These are phyloP conservation scores for Collybia sordida DNA, from an alignment of 768 basidiomycete species.

Conservation along the genomic window DNA sequence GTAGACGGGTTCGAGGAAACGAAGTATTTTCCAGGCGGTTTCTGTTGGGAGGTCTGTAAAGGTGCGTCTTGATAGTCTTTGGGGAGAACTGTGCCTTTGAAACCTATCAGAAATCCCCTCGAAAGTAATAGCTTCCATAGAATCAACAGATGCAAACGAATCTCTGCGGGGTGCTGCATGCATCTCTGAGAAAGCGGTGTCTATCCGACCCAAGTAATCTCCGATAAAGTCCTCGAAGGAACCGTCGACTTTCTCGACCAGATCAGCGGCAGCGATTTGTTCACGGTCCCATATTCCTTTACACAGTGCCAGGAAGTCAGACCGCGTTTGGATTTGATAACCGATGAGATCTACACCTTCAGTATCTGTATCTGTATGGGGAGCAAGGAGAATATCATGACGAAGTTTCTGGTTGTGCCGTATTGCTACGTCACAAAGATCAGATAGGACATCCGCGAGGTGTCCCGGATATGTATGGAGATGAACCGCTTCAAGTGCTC, in stretches of 20 bases:
- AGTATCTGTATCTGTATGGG: too few relatives aligned
- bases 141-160: not conserved
- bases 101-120: not conserved
- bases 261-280: not conserved
- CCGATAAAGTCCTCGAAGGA: not conserved
- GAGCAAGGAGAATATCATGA: too few relatives aligned
- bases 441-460: too few relatives aligned
- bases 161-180: not conserved
- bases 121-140: not conserved
- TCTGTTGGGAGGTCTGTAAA: slow-evolving; percentile 7
- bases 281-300: not conserved
- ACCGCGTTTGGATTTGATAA: not conserved
- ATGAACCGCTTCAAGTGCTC: too few relatives aligned
- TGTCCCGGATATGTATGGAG: too few relatives aligned
- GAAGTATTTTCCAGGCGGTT: slow-evolving; percentile 6
- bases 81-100: not conserved
- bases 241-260: not conserved
- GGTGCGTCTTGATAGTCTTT: not conserved
- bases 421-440: too few relatives aligned
- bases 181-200: not conserved
- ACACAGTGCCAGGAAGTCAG: not conserved
- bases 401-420: too few relatives aligned
- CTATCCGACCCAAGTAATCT: not conserved
- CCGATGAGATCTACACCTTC: too few relatives aligned
- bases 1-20: slow-evolving; percentile 1